Evolutionary conservation across 2,329 filamentous ascomycete genomes (phyloP), one percentile per base, ranked within the genome.

Genomic region (Hypomyces perniciosus): DNA sequence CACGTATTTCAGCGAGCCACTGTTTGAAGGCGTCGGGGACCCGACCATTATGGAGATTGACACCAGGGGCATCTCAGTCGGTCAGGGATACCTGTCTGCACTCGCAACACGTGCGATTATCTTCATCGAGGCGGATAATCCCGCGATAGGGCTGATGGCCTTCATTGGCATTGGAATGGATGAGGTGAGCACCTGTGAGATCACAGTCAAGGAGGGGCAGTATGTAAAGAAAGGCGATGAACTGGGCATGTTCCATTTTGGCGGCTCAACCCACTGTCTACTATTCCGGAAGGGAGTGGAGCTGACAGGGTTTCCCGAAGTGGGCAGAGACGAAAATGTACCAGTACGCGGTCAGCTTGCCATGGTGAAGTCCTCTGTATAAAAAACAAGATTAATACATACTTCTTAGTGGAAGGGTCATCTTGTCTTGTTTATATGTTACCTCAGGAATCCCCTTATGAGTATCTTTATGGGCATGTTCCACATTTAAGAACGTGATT

Each of bases 161-260:
- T 85, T 90, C 56, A 70, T 90, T 9, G 81, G 79, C 1, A 77
- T 90, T 4, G 87, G 86, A 1, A 90, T 90, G 86, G 83, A 82
- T 39, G 86, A 91, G 67, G 86, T 90, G 9, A 84, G 79, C 52
- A 83, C 84, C 0, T 89, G 85, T 60, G 84, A 89, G 46, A 82
- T 88, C 44, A 85, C 80, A 0, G 84, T 88, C 8, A 74, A 74
- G 58, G 78, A 83, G 61, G 85, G 84, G 0, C 76, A 89, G 62
- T 74, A 76, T 47, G 62, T 90, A 12, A 72, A 72, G 47, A 90
- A 89, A 72, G 87, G 87, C 1, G 79, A 89, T 4, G 71, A 89
- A 69, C 72, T 83, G 37, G 86, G 86, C 39, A 89, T 88, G 85
- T 90, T 90, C 67, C 86, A 90, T 62, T 90, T 85, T 62, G 86